Evolutionary conservation across 306 rosid genomes (phyloP).

Genomic region (Vigna nakashimae): DNA sequence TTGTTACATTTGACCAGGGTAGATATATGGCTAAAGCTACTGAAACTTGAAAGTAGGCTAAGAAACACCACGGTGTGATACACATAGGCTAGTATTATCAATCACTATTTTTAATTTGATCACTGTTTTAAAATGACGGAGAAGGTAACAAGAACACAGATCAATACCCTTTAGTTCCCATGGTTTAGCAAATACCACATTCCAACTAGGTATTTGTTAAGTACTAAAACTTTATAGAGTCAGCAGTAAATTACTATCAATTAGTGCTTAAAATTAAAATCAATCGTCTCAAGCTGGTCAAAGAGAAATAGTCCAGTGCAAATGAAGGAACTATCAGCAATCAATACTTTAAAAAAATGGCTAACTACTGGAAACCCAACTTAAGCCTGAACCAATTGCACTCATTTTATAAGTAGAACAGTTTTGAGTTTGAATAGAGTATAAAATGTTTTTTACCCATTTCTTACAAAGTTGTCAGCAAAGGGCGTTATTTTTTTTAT

Average conservation of each 20-base stretch:
- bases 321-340: constrained; percentile 12
- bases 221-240: constrained; percentile 11
- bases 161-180: background rate
- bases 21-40: constrained; percentile 42
- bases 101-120: constrained; percentile 30
- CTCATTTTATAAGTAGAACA: background rate
- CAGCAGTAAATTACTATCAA: constrained; percentile 1
- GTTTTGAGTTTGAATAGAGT: background rate
- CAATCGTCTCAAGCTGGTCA: background rate
- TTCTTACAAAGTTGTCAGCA: background rate
- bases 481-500: background rate
- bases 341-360: background rate
- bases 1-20: constrained; percentile 37
- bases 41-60: constrained; percentile 4
- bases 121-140: constrained; percentile 14
- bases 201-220: constrained; percentile 6
- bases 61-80: constrained; percentile 18
- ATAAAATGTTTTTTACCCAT: background rate
- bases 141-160: constrained; percentile 12
- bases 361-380: background rate
- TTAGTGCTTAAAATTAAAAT: background rate
- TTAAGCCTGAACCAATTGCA: background rate
- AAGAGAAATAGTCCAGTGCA: constrained; percentile 10
- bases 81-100: constrained; percentile 20
- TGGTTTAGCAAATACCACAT: background rate